A percentile compares a stretch with the other conserved stretches of the same genome.
Evolutionary conservation across 2,329 filamentous ascomycete species (phyloP).

Genomic region (Didymella pomorum): DNA sequence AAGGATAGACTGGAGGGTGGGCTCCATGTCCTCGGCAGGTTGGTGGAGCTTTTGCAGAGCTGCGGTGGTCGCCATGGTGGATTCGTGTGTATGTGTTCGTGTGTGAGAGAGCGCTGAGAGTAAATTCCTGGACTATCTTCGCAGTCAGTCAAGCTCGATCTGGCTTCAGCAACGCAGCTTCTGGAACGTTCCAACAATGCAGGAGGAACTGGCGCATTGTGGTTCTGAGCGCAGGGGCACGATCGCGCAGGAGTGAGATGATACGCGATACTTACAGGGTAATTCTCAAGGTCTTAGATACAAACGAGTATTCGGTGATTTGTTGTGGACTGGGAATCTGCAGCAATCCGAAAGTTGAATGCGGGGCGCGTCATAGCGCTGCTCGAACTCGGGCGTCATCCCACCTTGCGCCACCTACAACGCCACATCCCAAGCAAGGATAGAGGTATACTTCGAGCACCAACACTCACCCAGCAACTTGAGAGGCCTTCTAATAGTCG

Average conservation of each 20-base stretch:
- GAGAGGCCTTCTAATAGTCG: too few species aligned
- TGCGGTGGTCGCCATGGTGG: slow-evolving; percentile 50
- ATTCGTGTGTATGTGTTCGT: background rate
- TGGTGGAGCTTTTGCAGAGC: slow-evolving; percentile 55
- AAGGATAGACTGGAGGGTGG: slow-evolving; percentile 90
- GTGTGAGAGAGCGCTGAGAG: background rate
- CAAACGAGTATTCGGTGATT: background rate
- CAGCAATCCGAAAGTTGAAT: slow-evolving; percentile 16
- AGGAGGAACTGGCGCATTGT: background rate
- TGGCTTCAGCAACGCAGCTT: slow-evolving; percentile 6
- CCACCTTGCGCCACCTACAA: slow-evolving; percentile 1
- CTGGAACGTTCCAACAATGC: slow-evolving; percentile 15
- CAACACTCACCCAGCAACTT: too few species aligned
- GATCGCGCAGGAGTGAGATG: background rate
- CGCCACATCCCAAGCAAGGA: slow-evolving; percentile 6
- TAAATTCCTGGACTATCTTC: background rate
- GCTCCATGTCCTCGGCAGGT: slow-evolving; percentile 74
- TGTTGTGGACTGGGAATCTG: background rate
- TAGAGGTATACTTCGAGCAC: background rate
- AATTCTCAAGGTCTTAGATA: background rate
- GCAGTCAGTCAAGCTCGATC: slow-evolving; percentile 15
- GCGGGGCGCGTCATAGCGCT: slow-evolving; percentile 22
- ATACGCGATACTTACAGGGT: background rate
- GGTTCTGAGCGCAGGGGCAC: background rate
- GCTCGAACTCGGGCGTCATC: slow-evolving; percentile 6